phyloP scores from a whole-genome alignment of 495 filamentous ascomycete species.

The Neurospora sublineolata region DNA sequence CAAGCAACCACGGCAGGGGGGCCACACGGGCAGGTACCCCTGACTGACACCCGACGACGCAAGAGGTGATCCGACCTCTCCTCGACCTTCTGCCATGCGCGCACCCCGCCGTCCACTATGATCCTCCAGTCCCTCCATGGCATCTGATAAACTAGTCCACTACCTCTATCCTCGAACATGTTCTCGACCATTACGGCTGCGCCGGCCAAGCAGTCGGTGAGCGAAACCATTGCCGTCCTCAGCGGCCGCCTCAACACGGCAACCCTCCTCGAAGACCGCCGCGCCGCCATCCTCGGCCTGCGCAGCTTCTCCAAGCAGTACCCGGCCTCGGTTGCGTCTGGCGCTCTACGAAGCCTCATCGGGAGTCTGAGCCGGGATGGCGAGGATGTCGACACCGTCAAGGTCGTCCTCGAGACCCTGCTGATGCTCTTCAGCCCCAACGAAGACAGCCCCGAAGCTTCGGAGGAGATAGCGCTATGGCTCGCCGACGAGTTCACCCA shows the following conservation, averaged over 20 bases:
- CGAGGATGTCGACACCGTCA: constrained; percentile 93
- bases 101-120: not conserved
- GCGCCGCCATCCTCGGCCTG: constrained; percentile 82
- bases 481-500: constrained; percentile 97
- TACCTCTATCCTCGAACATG: constrained; percentile 42
- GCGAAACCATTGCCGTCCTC: constrained; percentile 81
- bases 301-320: constrained; percentile 93
- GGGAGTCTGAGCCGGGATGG: constrained; percentile 72
- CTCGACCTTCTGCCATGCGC: not conserved
- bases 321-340: constrained; percentile 91
- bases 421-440: constrained; percentile 73
- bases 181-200: constrained; percentile 75
- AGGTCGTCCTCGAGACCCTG: constrained; percentile 86
- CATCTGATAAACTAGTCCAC: constrained; percentile 6
- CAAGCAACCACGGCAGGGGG: not conserved
- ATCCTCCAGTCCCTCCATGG: constrained; percentile 9
- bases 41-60: not conserved
- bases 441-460: constrained; percentile 67
- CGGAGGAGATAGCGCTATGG: constrained; percentile 93
- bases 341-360: constrained; percentile 76
- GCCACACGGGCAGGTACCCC: not conserved
- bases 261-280: constrained; percentile 84
- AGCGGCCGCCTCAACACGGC: constrained; percentile 77
- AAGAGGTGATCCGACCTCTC: not conserved
- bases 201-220: constrained; percentile 90